Conservation (phyloP, 495 filamentous ascomycete genomes). For the Cercophora scortea region DNA sequence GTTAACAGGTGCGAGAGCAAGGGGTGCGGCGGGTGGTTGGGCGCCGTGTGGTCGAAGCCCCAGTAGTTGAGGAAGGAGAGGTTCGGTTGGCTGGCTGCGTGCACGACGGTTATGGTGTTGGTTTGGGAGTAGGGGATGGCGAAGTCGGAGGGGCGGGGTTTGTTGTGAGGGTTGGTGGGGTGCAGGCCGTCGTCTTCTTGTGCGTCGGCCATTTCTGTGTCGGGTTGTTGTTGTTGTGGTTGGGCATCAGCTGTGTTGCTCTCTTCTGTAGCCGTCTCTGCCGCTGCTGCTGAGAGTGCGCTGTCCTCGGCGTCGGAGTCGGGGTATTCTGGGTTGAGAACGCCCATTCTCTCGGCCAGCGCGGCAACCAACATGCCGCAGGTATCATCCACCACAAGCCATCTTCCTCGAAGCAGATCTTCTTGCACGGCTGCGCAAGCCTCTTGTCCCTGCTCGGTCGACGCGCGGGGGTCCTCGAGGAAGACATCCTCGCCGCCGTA, state of each 20-base stretch:
- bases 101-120: constrained; percentile 84
- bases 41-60: constrained; percentile 62
- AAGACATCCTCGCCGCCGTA: constrained; percentile 32
- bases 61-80: constrained; percentile 82
- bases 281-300: neutral
- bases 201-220: constrained; percentile 14
- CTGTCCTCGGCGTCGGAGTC: constrained; percentile 25
- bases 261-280: neutral
- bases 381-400: constrained; percentile 86
- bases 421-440: constrained; percentile 10
- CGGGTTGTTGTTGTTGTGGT: neutral
- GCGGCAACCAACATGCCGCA: constrained; percentile 80
- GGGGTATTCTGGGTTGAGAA: constrained; percentile 51
- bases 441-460: constrained; percentile 17
- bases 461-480: constrained; percentile 20
- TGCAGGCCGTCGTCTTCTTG: neutral
- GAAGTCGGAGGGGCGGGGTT: constrained; percentile 25
- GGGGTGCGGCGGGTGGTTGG: constrained; percentile 61
- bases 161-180: constrained; percentile 16
- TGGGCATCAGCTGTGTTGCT: neutral
- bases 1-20: constrained; percentile 73
- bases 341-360: constrained; percentile 85
- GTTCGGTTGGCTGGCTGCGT: constrained; percentile 85
- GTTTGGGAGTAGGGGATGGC: constrained; percentile 43
- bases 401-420: constrained; percentile 50